phyloP scores from a whole-genome alignment of 2,329 filamentous ascomycete genomes.

The Gnomoniopsis sp. region DNA sequence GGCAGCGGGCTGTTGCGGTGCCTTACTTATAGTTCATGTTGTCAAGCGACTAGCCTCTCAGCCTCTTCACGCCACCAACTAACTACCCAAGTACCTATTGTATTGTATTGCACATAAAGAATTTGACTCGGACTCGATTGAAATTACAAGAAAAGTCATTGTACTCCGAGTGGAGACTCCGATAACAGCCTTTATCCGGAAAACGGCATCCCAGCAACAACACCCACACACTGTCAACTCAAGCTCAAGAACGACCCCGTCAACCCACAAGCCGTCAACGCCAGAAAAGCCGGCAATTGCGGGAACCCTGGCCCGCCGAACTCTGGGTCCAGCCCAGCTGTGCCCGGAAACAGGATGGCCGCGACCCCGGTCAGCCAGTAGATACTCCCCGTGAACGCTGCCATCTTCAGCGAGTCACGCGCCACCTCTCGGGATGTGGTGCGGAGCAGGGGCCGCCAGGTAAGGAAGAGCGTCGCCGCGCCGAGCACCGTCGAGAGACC shows the following conservation, averaged over 20 bases:
- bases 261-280: conserved; percentile 24
- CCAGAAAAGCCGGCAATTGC: conserved; percentile 31
- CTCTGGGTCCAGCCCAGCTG: conserved; percentile 39
- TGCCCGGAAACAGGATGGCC: conserved; percentile 34
- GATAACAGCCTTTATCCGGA: too few species aligned
- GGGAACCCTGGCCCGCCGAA: conserved; percentile 41
- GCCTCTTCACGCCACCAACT: too few species aligned
- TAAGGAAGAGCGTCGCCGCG: conserved; percentile 36
- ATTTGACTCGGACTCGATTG: too few species aligned
- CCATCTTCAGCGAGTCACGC: conserved; percentile 30
- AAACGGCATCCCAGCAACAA: too few species aligned
- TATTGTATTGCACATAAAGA: too few species aligned
- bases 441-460: conserved; percentile 29
- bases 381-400: conserved; percentile 34
- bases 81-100: too few species aligned
- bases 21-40: too few species aligned
- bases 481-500: conserved; percentile 36
- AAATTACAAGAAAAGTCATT: too few species aligned
- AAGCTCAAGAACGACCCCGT: conserved; percentile 16
- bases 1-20: too few species aligned
- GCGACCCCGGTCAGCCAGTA: conserved; percentile 40
- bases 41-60: too few species aligned
- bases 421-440: conserved; percentile 21
- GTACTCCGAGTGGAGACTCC: too few species aligned
- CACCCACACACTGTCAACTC: not conserved